Evolutionary conservation across 1,284 basidiomycete species (phyloP).

Genomic region (Cutaneotrichosporon sp.): DNA sequence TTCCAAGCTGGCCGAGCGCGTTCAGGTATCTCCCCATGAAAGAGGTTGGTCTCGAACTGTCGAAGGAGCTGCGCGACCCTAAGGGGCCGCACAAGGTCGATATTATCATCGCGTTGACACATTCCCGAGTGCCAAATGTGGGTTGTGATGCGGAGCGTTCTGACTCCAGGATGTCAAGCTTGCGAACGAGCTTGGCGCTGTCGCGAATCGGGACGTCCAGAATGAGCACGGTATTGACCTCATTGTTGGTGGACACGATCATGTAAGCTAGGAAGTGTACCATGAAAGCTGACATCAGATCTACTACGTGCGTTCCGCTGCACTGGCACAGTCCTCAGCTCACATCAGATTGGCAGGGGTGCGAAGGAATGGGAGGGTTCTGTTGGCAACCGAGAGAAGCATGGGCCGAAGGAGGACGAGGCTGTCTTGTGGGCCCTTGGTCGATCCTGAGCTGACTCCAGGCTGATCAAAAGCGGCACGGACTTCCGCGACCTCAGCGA

Average conservation of each 20-base stretch:
- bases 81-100: constrained; percentile 65
- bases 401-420: constrained; percentile 69
- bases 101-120: constrained; percentile 73
- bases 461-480: constrained; percentile 74
- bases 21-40: constrained; percentile 68
- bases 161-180: constrained; percentile 60
- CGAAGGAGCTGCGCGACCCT: constrained; percentile 66
- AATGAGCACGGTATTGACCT: constrained; percentile 73
- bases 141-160: constrained; percentile 21
- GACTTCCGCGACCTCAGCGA: constrained; percentile 86
- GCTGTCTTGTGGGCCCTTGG: constrained; percentile 64
- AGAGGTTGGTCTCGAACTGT: constrained; percentile 61
- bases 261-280: constrained; percentile 45
- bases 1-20: constrained; percentile 70
- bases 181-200: constrained; percentile 58
- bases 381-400: constrained; percentile 55
- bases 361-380: constrained; percentile 67
- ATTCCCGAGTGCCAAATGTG: constrained; percentile 67
- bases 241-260: constrained; percentile 85
- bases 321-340: background rate
- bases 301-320: constrained; percentile 25
- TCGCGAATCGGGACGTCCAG: constrained; percentile 54
- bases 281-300: constrained; percentile 22
- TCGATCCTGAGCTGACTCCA: too few relatives aligned
- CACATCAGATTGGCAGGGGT: constrained; percentile 66